These are phyloP conservation scores for Dillenia turbinata DNA, from an alignment of 164 flowering plant genomes.

Conservation along the genomic window DNA sequence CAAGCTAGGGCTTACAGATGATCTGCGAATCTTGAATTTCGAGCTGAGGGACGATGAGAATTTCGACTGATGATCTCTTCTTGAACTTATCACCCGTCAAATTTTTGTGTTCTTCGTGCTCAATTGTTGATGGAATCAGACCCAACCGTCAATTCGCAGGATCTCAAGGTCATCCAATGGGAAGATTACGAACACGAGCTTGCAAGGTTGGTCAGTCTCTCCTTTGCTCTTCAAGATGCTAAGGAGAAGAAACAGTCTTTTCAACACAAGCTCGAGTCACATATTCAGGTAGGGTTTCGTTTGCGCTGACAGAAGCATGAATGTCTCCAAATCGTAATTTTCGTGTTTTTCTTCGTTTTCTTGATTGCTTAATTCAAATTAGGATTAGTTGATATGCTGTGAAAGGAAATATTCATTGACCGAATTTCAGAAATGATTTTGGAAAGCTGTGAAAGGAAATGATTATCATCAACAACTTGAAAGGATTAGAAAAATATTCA, in stretches of 20 bases:
- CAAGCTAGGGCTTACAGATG: not conserved
- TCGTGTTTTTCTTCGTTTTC: constrained; percentile 1
- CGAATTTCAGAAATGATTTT: no score
- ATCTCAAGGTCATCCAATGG: constrained; percentile 60
- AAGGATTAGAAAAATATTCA: no score
- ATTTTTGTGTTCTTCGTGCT: not conserved
- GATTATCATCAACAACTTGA: no score
- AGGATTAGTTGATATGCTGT: not conserved
- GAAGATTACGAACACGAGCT: constrained; percentile 84
- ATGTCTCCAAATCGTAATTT: not conserved
- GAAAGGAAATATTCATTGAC: not conserved
- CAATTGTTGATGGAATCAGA: constrained; percentile 23
- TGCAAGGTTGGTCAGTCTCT: constrained; percentile 71
- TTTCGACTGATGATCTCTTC: constrained; percentile 17
- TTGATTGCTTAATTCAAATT: not conserved
- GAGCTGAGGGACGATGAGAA: constrained; percentile 26
- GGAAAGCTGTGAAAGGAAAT: no score
- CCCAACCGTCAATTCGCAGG: not conserved
- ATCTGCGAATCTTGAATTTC: constrained; percentile 9
- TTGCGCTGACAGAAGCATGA: not conserved
- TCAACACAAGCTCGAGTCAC: constrained; percentile 42
- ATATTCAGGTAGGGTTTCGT: constrained; percentile 49
- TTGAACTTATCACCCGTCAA: constrained; percentile 2
- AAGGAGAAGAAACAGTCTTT: constrained; percentile 44
- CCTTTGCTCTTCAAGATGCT: constrained; percentile 63